Evolutionary conservation across 1,139 yeast species (phyloP), one percentile per base, ranked within the genome.

Genomic region (Lodderomyces theae): DNA sequence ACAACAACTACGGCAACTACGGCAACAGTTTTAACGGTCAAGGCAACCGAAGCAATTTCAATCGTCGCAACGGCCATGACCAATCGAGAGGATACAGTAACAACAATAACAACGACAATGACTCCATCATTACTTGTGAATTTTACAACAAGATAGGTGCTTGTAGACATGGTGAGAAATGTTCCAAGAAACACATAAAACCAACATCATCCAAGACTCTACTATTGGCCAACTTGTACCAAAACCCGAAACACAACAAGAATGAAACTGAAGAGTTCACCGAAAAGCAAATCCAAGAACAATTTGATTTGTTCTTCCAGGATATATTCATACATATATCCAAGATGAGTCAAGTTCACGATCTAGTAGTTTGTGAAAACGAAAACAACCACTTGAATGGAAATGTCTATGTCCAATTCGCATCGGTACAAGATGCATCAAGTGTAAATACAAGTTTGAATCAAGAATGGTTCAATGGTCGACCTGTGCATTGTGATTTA

Each of bases 131-230:
- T 18, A 29, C 44, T 9, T 71, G 80, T 51, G 58, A 70, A 5
- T 90, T 90, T 60, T 90, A 83, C 61, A 72, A 76, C 48, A 86
- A 84, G 58, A 86, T 89, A 32, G 97, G 97, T 1, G 95, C 96
- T 0, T 90, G 97, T 57, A 73, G 97, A 44, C 97, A 90, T 58
- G 97, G 97, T 2, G 92, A 84, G 46, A 84, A 82, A 53, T 90
- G 97, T 57, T 82, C 92, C 10, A 71, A 94, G 52, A 74, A 74
- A 43, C 97, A 90, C 57, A 69, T 77, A 31, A 75, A 77, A 50
- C 96, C 97, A 1, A 62, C 70, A n/a, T 62, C 68, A 34, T 84
- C 95, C 1, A 72, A 72, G 45, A 83, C 92, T 1, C 71, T 89
- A 2, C 66, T 86, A 34, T 69, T 87, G 45, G 74, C 84, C 34